Evolutionary conservation across 495 filamentous ascomycete genomes (phyloP).

Genomic region (Ascobolus immersus): DNA sequence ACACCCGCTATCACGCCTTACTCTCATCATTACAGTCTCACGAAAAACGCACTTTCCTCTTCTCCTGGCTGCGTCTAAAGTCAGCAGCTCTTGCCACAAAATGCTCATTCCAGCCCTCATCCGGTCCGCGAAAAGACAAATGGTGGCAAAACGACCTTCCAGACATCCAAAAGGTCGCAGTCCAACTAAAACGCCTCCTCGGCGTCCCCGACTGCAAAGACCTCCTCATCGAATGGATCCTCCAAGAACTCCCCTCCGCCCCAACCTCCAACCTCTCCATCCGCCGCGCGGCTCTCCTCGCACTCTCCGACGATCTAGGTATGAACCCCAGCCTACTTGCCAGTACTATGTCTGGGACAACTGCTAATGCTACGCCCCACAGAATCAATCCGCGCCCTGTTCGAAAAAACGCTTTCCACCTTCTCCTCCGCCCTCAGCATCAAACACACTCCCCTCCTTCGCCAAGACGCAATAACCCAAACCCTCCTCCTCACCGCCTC

Average conservation of each 20-base stretch:
- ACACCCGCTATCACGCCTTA: conserved; percentile 2
- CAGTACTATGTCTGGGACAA: too few species aligned
- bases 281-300: conserved; percentile 38
- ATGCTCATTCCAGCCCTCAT: not conserved
- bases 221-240: conserved; percentile 43
- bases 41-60: conserved; percentile 11
- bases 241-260: conserved; percentile 35
- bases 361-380: too few species aligned
- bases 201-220: conserved; percentile 19
- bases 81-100: not conserved
- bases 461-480: conserved; percentile 76
- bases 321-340: conserved; percentile 29
- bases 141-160: not conserved
- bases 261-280: conserved; percentile 34
- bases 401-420: conserved; percentile 68
- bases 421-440: too few species aligned
- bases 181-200: conserved; percentile 8
- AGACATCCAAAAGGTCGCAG: not conserved
- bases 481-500: conserved; percentile 53
- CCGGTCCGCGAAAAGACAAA: not conserved
- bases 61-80: not conserved
- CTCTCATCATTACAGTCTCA: conserved; percentile 9
- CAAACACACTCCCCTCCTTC: conserved; percentile 49
- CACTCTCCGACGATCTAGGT: conserved; percentile 25
- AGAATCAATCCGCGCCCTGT: conserved; percentile 20